Evolutionary conservation across 768 basidiomycete genomes (phyloP).

Genomic region (Hysterangium stoloniferum): DNA sequence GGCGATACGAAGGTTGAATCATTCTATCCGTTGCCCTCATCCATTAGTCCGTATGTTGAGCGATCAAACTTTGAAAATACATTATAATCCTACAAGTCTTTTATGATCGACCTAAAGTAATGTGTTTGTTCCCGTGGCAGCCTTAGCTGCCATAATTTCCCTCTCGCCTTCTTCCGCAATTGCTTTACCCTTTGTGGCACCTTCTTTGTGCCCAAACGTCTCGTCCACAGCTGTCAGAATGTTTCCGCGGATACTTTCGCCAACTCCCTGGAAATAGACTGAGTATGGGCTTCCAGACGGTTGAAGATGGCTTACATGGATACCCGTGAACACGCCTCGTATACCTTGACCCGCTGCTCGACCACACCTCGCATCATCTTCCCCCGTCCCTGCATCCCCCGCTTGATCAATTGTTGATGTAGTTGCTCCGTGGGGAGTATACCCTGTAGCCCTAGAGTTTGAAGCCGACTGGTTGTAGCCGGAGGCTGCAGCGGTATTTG

Average conservation of each 20-base stretch:
- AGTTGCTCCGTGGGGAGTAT: neutral
- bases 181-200: neutral
- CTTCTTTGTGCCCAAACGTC: constrained; percentile 1
- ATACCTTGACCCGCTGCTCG: neutral
- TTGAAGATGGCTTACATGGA: neutral
- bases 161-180: neutral
- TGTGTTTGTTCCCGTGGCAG: neutral
- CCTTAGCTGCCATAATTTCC: constrained; percentile 1
- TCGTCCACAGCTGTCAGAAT: constrained; percentile 2
- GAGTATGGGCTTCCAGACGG: no score
- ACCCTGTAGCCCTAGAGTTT: neutral
- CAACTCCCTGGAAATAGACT: constrained; percentile 5
- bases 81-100: no score
- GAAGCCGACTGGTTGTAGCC: neutral
- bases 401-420: neutral
- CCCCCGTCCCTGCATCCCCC: neutral
- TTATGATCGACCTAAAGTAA: no score
- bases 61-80: no score
- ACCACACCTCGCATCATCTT: neutral
- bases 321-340: neutral
- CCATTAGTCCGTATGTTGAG: no score
- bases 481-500: neutral
- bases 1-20: no score
- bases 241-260: constrained; percentile 5
- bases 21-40: no score